Base-by-base conservation (phyloP, 1,284 basidiomycete species). In the Leucoagaricus sp. region DNA sequence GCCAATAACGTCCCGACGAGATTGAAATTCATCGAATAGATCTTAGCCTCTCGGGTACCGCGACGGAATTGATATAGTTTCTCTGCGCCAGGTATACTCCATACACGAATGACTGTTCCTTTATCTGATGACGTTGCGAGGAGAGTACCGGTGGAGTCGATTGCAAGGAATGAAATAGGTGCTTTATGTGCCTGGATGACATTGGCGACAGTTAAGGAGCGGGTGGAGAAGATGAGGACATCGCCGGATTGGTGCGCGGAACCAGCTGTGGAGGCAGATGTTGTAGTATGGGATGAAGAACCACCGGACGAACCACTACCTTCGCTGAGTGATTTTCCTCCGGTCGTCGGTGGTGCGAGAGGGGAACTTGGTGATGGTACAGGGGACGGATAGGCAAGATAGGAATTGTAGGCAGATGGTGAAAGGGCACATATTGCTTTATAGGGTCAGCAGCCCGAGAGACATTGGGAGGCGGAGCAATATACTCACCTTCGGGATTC, bases 131-230 rank as follows among this genome's bases (percentile, higher is more conserved):
- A 89, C 0, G 96, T 97, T 5, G 96, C 97, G 21, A 99, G 87
- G 60, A 98, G 80, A 0, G 93, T 93, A 3, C 96, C 96, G 0
- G 87, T 82, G 2, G 87, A 84, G 73, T 96, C 98, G 70, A 99
- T 83, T 1, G 92, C 82, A 34, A 99, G 81, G 62, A 87, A 86
- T 3, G 95, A 92, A 59, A 99, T 89, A 1, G 96, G 93, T 1
- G 95, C 77, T 75, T 98, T 98, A 79, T 99, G 97, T 10, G 97
- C 97, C 67, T 95, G 95, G 60, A 99, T 93, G 64, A 98, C 94
- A 74, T 98, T 98, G 29, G 93, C 86, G 15, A 97, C 93, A 1
- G 90, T 89, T 13, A 98, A 84, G 4, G 92, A 86, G 52, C 94
- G 87, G 1, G 96, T 95, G 59, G 94, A 95, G 77, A 98, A 98